These are phyloP conservation scores for Colletotrichum tamarilloi DNA, from an alignment of 2,329 filamentous ascomycete species.

Conservation along the genomic window DNA sequence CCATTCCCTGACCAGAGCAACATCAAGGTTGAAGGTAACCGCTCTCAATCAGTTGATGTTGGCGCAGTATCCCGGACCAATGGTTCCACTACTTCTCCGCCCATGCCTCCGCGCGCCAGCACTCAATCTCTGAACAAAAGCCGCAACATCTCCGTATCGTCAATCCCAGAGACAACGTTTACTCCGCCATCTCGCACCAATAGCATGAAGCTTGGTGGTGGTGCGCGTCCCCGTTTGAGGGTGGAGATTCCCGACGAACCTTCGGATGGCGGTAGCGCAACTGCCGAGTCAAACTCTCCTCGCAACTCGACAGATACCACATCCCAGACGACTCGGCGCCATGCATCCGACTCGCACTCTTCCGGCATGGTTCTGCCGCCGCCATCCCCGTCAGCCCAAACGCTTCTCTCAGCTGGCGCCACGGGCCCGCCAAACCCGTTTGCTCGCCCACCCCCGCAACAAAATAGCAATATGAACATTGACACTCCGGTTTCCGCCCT, in stretches of 20 bases:
- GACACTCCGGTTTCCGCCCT: slow-evolving; percentile 90
- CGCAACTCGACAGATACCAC: slow-evolving; percentile 70
- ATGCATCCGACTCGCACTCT: slow-evolving; percentile 65
- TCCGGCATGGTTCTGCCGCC: slow-evolving; percentile 83
- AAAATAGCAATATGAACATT: slow-evolving; percentile 61
- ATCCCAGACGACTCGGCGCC: slow-evolving; percentile 62
- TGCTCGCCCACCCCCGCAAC: slow-evolving; percentile 84
- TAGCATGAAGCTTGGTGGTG: slow-evolving; percentile 74
- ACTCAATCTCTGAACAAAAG: slow-evolving; percentile 59
- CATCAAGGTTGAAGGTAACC: slow-evolving; percentile 46
- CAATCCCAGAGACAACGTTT: slow-evolving; percentile 72
- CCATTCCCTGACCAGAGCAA: slow-evolving; percentile 33
- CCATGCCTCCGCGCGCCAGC: slow-evolving; percentile 61
- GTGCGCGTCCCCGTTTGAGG: slow-evolving; percentile 84
- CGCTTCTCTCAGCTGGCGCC: slow-evolving; percentile 89
- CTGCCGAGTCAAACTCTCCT: slow-evolving; percentile 76
- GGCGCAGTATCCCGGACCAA: slow-evolving; percentile 62
- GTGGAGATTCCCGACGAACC: slow-evolving; percentile 95
- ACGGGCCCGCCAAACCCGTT: slow-evolving; percentile 96
- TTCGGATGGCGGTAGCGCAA: slow-evolving; percentile 80
- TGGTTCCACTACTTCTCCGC: slow-evolving; percentile 66
- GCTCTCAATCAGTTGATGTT: slow-evolving; percentile 75
- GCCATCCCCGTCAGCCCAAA: slow-evolving; percentile 88
- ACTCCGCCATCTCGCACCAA: slow-evolving; percentile 82
- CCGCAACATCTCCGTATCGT: slow-evolving; percentile 66